phyloP scores from a whole-genome alignment of 1,284 basidiomycete genomes.

The Tilletia walkeri region DNA sequence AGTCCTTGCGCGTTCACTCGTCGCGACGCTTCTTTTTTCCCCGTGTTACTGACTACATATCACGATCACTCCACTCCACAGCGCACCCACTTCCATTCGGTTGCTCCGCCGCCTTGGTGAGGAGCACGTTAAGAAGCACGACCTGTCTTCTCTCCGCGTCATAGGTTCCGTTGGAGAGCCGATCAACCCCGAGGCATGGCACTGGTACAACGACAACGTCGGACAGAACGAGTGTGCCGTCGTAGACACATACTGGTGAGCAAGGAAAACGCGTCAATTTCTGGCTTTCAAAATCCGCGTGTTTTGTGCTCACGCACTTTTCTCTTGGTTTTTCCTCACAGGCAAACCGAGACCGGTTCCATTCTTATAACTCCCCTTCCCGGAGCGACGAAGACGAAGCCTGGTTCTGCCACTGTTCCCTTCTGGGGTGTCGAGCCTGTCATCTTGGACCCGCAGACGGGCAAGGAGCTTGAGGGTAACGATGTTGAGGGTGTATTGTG shows the following conservation, averaged over 20 bases:
- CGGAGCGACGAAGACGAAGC: conserved; percentile 91
- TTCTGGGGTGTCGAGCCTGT: conserved; percentile 94
- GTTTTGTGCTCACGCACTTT: too few relatives aligned
- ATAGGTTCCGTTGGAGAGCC: conserved; percentile 94
- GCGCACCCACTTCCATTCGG: conserved; percentile 65
- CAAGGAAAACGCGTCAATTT: background rate
- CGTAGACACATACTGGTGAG: conserved; percentile 66
- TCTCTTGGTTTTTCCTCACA: conserved; percentile 58
- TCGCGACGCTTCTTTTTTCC: background rate
- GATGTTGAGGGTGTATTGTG: conserved; percentile 88
- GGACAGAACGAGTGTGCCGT: conserved; percentile 86
- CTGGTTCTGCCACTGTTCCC: conserved; percentile 91
- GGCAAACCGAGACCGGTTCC: conserved; percentile 93
- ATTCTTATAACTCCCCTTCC: conserved; percentile 94
- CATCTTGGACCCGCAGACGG: conserved; percentile 79
- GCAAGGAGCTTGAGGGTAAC: conserved; percentile 74
- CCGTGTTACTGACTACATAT: too few relatives aligned
- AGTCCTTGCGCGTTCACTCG: background rate
- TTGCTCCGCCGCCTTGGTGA: conserved; percentile 83
- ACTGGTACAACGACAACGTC: conserved; percentile 96
- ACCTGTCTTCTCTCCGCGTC: conserved; percentile 79
- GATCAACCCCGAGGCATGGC: conserved; percentile 98
- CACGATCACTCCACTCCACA: background rate
- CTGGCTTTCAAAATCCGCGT: background rate
- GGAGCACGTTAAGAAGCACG: conserved; percentile 80